Base-by-base conservation (phyloP, 169 alveolate genomes). In the Cryptosporidium viatorum region DNA sequence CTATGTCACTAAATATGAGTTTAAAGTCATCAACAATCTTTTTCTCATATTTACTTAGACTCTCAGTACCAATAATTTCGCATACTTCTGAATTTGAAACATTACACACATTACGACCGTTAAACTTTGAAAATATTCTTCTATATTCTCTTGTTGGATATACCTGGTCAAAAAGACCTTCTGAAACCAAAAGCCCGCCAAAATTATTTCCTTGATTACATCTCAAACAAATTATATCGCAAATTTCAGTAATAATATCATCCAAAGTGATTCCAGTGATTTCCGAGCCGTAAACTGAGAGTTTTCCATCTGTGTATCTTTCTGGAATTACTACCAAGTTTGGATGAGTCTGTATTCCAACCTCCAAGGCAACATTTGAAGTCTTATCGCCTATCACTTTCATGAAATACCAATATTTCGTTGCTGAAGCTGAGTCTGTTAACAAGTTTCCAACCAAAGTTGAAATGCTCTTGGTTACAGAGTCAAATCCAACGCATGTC, bases 171-270 rank as follows among this genome's bases (percentile, higher is more conserved):
- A 97, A 94, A 31, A 98, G 94, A 29, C 98, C 99, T 92, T 98
- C 99, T 9, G 99, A 99, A 23, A 98, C 95, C 35, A 98, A 74
- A 31, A 97, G 96, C 8, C 99, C 96, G 39, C 99, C 99, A 84
- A 96, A 97, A 86, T 96, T 96, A 92, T 97, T 95, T 39, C 98
- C 98, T 91, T 93, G 62, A 69, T 93, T 95, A 33, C 98, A 97
- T 86, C 99, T 96, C 43, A 94, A 93, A 65, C 96, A 96, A 31
- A 98, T 97, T 1, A 98, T 97, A 85, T 97, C 99, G 3, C 99
- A 98, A 33, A 98, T 96, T 73, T 97, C 97, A 60, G 95, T 95
- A 59, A 97, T 98, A 45, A 98, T 97, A 84, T 97, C 98, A 71
- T 94, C 94, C 50, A 98, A 93, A 29, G 98, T 96, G 91, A 96